These are phyloP conservation scores for Yarrowia galli DNA, from an alignment of 1,139 yeast species.

Conservation along the genomic window DNA sequence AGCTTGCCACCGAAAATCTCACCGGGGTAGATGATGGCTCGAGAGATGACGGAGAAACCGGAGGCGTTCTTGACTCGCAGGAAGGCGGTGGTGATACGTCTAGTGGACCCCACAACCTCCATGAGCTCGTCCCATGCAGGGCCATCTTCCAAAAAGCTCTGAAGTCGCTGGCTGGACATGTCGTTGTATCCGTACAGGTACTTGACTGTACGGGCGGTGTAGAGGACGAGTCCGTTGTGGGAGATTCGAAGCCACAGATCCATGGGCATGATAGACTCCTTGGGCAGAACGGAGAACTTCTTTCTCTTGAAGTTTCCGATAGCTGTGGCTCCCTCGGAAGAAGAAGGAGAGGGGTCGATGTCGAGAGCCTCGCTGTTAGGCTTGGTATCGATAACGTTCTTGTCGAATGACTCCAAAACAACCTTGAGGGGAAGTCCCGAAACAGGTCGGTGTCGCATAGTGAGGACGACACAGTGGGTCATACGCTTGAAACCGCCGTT, in stretches of 20 bases:
- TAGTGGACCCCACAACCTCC: conserved; percentile 8
- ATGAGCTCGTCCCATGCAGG: conserved; percentile 21
- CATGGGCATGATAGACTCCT: conserved; percentile 30
- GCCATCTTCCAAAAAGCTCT: conserved; percentile 1
- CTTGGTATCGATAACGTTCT: conserved; percentile 35
- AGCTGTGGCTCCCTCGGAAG: conserved; percentile 33
- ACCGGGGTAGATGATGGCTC: conserved; percentile 32
- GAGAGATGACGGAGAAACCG: conserved; percentile 3
- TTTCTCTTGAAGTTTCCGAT: conserved; percentile 28
- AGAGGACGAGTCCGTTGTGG: conserved; percentile 29
- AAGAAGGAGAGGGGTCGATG: conserved; percentile 19
- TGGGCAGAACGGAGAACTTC: conserved; percentile 34
- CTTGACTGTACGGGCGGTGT: conserved; percentile 19
- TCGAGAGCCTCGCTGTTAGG: conserved; percentile 29
- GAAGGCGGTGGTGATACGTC: conserved; percentile 34
- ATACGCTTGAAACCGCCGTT: conserved; percentile 27
- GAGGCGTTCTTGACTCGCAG: conserved; percentile 8
- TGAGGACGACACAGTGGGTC: conserved; percentile 27
- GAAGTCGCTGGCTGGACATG: conserved; percentile 7
- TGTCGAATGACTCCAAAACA: conserved; percentile 7
- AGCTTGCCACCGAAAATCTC: conserved; percentile 27
- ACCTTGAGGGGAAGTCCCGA: conserved; percentile 20
- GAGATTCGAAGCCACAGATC: conserved; percentile 38
- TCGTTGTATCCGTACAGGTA: conserved; percentile 25
- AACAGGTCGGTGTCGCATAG: conserved; percentile 7